phyloP scores from a whole-genome alignment of 2,329 filamentous ascomycete species.

The Albifimbria verrucaria region DNA sequence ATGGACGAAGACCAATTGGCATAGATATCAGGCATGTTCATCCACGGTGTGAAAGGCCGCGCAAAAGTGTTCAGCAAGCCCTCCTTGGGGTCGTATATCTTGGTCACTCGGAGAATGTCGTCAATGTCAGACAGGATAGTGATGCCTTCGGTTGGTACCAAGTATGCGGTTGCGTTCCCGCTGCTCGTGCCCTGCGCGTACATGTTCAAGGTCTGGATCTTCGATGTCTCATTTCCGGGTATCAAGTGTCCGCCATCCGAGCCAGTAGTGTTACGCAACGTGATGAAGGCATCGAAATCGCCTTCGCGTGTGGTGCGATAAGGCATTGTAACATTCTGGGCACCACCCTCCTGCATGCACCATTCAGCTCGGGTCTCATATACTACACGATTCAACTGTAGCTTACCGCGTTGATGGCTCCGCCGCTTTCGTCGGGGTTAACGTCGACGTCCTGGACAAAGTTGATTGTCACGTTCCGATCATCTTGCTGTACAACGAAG shows the following conservation, averaged over 20 bases:
- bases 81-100: conserved; percentile 73
- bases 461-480: conserved; percentile 61
- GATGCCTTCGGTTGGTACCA: conserved; percentile 67
- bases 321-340: conserved; percentile 61
- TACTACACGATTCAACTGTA: not conserved
- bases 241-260: conserved; percentile 45
- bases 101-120: conserved; percentile 76
- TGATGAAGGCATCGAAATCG: conserved; percentile 71
- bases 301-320: conserved; percentile 64
- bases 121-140: conserved; percentile 77
- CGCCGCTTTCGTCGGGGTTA: conserved; percentile 54
- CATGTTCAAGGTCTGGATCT: conserved; percentile 66
- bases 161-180: conserved; percentile 73
- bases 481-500: conserved; percentile 69
- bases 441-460: conserved; percentile 43
- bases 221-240: conserved; percentile 60
- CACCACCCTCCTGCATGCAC: conserved; percentile 50
- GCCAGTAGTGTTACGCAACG: conserved; percentile 56
- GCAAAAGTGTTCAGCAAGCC: conserved; percentile 77
- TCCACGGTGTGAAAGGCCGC: conserved; percentile 65
- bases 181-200: conserved; percentile 61
- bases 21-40: conserved; percentile 79
- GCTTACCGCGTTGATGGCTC: conserved; percentile 41
- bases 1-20: conserved; percentile 69
- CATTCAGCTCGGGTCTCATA: too few relatives aligned